Evolutionary conservation across 2,329 filamentous ascomycete genomes (phyloP).

Genomic region (Calonectria fujianensis): DNA sequence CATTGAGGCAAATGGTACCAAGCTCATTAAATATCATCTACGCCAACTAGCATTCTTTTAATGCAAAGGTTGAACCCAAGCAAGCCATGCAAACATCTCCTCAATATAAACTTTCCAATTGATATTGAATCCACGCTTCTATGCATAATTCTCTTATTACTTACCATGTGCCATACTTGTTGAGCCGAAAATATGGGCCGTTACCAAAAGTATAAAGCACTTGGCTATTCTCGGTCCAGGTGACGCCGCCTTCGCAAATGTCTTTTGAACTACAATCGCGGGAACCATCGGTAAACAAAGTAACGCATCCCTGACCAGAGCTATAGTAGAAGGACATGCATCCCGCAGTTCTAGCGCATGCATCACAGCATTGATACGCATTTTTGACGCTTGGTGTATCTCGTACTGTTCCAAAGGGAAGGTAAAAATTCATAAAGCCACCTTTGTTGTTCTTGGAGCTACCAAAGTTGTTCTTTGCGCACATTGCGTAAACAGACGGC

Average conservation of each 20-base stretch:
- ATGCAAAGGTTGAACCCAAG: not conserved
- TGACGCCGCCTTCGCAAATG: not conserved
- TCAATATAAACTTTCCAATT: not conserved
- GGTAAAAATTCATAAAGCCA: constrained; percentile 12
- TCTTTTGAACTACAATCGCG: not conserved
- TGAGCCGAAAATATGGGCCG: not conserved
- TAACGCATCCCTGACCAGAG: not conserved
- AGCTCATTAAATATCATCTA: not conserved
- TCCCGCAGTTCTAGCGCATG: not conserved
- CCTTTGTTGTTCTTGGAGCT: constrained; percentile 3
- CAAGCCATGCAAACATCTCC: not conserved
- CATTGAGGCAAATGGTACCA: not conserved
- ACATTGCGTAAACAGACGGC: not conserved
- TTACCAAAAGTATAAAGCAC: not conserved
- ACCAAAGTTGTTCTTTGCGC: constrained; percentile 11
- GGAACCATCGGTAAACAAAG: not conserved
- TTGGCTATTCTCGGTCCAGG: not conserved
- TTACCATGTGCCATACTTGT: not conserved
- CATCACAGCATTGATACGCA: constrained; percentile 3
- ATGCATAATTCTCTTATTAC: not conserved
- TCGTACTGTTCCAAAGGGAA: not conserved
- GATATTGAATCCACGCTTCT: not conserved
- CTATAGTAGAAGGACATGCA: constrained; percentile 9
- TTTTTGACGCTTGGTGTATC: not conserved
- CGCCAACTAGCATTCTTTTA: not conserved